These are phyloP conservation scores for Panicum virgatum DNA, from an alignment of 202 grass and related monocot species.

Conservation along the genomic window DNA sequence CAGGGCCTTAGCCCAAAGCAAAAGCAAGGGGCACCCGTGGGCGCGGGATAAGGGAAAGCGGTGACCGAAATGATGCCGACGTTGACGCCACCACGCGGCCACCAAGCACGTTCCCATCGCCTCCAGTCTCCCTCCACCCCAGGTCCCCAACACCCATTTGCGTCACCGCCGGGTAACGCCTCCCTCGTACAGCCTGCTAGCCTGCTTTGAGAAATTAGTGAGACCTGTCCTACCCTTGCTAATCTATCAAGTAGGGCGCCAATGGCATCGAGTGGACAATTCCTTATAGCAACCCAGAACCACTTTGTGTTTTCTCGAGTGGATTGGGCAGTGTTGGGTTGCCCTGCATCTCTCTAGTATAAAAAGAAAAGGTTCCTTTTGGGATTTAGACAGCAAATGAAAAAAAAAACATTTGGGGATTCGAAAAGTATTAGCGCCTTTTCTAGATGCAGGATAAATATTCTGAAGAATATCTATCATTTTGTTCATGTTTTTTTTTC, in stretches of 20 bases:
- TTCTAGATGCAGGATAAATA: not conserved
- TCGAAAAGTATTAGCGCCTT: not conserved
- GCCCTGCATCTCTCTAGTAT: not conserved
- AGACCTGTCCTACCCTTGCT: too few relatives aligned
- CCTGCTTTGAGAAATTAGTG: too few relatives aligned
- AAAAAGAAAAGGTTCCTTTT: not conserved
- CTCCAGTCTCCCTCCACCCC: not conserved
- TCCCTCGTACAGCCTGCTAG: constrained; percentile 28
- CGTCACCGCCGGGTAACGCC: constrained; percentile 17
- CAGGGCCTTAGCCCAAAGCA: constrained; percentile 42
- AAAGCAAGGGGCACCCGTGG: not conserved
- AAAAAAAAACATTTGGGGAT: not conserved
- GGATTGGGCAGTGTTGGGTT: not conserved
- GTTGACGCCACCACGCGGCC: constrained; percentile 32
- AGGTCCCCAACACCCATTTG: too few relatives aligned
- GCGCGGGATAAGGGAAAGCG: not conserved
- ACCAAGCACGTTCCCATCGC: not conserved
- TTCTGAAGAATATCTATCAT: not conserved
- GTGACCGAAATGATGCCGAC: constrained; percentile 22
- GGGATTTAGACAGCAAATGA: not conserved
- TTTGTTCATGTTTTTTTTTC: too few relatives aligned
- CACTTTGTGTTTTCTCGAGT: not conserved
- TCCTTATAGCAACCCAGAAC: not conserved
- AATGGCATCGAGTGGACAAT: not conserved
- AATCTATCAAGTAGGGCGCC: not conserved